These are phyloP conservation scores for Corylus avellana DNA, from an alignment of 306 rosid genomes.

Conservation along the genomic window DNA sequence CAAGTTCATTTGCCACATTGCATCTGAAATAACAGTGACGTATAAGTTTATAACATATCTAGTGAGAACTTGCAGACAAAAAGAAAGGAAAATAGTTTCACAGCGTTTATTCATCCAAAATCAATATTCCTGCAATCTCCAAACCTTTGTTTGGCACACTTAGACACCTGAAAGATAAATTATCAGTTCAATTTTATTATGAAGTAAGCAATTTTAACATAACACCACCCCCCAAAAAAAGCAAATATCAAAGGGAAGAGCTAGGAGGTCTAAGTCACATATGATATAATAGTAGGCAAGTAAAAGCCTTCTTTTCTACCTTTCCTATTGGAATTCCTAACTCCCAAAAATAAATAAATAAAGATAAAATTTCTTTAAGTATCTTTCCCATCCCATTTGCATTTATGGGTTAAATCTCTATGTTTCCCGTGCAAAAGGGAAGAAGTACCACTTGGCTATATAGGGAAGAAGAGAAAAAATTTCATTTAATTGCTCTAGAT, in stretches of 20 bases:
- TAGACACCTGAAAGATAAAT: neutral
- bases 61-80: slow-evolving; percentile 4
- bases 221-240: neutral
- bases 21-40: slow-evolving; percentile 61
- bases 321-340: neutral
- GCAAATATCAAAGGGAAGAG: no score
- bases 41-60: slow-evolving; percentile 24
- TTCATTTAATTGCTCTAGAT: neutral
- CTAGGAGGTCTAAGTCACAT: no score
- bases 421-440: neutral
- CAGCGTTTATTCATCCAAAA: slow-evolving; percentile 15
- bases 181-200: neutral
- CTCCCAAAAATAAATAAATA: neutral
- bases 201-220: neutral
- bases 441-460: neutral
- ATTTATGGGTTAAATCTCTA: neutral
- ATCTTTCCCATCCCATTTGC: neutral
- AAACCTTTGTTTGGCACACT: neutral
- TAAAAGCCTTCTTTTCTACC: neutral
- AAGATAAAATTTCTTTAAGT: neutral
- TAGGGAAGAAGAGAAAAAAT: neutral
- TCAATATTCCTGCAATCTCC: slow-evolving; percentile 8
- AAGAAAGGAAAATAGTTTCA: slow-evolving; percentile 18
- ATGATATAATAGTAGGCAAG: neutral
- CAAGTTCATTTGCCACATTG: slow-evolving; percentile 92